These are phyloP conservation scores for Fraxinus floribunda DNA, from an alignment of 305 asterid genomes.

Conservation along the genomic window DNA sequence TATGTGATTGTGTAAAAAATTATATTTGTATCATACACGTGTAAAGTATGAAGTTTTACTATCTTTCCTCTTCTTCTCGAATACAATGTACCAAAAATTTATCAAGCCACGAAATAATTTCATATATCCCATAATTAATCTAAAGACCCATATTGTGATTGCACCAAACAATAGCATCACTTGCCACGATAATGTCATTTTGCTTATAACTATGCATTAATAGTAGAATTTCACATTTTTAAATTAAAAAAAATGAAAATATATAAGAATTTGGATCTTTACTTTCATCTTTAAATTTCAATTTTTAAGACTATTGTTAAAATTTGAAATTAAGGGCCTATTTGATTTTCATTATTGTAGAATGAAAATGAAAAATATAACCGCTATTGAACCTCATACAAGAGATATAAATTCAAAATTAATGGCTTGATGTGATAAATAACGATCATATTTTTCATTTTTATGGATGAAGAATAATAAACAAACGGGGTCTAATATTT, in stretches of 20 bases:
- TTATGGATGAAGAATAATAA: no score
- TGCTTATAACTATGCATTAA: background rate
- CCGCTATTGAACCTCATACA: no score
- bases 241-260: no score
- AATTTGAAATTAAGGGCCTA: background rate
- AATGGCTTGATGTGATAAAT: no score
- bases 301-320: background rate
- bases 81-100: background rate
- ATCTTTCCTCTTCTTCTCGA: background rate
- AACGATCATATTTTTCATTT: no score
- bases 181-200: background rate
- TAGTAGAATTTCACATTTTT: background rate
- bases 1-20: background rate
- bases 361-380: no score
- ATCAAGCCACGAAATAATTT: background rate
- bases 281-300: background rate
- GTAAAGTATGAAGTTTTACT: background rate
- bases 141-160: background rate
- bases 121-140: background rate
- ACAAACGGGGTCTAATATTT: background rate
- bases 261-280: background rate
- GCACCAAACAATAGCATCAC: background rate
- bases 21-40: background rate
- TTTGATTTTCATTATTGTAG: no score
- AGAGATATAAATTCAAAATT: no score